These are phyloP conservation scores for Elsinoe batatas DNA, from an alignment of 2,329 filamentous ascomycete species.

Conservation along the genomic window DNA sequence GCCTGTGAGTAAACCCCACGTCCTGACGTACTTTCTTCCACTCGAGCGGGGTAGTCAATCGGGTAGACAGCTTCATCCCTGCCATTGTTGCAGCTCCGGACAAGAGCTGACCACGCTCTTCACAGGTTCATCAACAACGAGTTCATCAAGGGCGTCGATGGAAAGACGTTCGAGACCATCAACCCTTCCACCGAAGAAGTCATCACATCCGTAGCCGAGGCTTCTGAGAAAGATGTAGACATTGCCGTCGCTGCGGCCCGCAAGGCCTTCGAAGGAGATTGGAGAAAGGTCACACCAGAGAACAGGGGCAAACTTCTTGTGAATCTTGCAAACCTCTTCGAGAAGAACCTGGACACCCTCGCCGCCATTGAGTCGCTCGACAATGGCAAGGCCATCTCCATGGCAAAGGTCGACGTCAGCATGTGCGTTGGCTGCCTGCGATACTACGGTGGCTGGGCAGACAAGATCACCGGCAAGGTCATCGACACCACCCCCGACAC, in stretches of 20 bases:
- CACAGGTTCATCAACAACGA: conserved; percentile 84
- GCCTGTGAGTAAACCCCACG: conserved; percentile 36
- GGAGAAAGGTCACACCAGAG: conserved; percentile 61
- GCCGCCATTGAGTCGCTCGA: conserved; percentile 78
- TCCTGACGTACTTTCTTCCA: neutral
- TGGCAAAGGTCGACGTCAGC: conserved; percentile 66
- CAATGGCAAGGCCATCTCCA: conserved; percentile 71
- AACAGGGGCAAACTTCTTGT: conserved; percentile 58
- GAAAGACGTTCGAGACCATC: conserved; percentile 85
- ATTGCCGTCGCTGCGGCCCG: conserved; percentile 76
- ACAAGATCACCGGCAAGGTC: conserved; percentile 84
- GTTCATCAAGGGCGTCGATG: conserved; percentile 72
- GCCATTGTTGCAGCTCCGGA: neutral
- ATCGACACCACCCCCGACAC: conserved; percentile 68
- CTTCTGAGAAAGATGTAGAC: conserved; percentile 74
- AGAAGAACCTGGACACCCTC: conserved; percentile 67
- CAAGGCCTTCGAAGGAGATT: conserved; percentile 65
- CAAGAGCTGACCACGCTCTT: neutral
- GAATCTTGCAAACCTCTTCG: conserved; percentile 70
- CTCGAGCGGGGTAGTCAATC: neutral
- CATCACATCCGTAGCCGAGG: conserved; percentile 43
- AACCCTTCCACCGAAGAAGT: conserved; percentile 68
- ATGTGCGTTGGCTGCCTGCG: conserved; percentile 61
- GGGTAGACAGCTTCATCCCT: neutral
- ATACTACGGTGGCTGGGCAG: conserved; percentile 84